Conservation (phyloP, 2,329 filamentous ascomycete species). For the Corniculantispora saksenae region DNA sequence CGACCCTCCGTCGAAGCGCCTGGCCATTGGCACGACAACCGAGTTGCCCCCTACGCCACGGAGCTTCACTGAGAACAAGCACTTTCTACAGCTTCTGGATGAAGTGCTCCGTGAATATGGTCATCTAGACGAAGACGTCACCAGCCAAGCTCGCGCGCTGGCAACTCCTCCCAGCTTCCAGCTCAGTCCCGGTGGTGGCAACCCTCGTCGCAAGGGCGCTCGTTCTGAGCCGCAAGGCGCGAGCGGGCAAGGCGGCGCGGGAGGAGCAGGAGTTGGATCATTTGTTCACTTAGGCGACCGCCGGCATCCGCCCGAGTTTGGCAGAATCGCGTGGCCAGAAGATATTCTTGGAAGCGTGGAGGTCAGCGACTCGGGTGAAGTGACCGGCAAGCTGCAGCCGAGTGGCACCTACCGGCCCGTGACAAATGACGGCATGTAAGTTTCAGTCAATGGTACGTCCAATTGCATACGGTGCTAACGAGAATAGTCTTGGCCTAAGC, state of each 20-base stretch:
- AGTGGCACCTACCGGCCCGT: constrained; percentile 65
- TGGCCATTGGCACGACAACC: constrained; percentile 62
- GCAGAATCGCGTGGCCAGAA: constrained; percentile 68
- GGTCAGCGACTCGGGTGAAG: constrained; percentile 57
- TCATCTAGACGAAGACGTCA: constrained; percentile 55
- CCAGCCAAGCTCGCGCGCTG: constrained; percentile 59
- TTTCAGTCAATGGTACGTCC: constrained; percentile 24
- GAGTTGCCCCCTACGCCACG: constrained; percentile 61
- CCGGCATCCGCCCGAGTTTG: constrained; percentile 66
- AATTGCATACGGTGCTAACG: constrained; percentile 26
- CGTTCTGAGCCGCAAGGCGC: constrained; percentile 45
- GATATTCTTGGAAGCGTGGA: constrained; percentile 70
- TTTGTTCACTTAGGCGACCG: constrained; percentile 66
- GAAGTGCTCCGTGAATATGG: constrained; percentile 58
- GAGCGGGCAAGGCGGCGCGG: constrained; percentile 62
- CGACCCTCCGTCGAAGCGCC: constrained; percentile 51
- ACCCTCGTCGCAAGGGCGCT: constrained; percentile 41
- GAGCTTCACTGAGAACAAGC: constrained; percentile 60
- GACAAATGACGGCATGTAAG: constrained; percentile 69
- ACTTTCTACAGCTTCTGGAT: constrained; percentile 61
- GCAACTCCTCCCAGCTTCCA: constrained; percentile 58
- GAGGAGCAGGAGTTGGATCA: constrained; percentile 60
- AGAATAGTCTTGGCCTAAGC: constrained; percentile 51
- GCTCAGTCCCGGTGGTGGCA: constrained; percentile 53
- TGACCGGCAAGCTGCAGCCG: constrained; percentile 59